Conservation (phyloP, 1,284 basidiomycete species). For the Golubevia sp. region DNA sequence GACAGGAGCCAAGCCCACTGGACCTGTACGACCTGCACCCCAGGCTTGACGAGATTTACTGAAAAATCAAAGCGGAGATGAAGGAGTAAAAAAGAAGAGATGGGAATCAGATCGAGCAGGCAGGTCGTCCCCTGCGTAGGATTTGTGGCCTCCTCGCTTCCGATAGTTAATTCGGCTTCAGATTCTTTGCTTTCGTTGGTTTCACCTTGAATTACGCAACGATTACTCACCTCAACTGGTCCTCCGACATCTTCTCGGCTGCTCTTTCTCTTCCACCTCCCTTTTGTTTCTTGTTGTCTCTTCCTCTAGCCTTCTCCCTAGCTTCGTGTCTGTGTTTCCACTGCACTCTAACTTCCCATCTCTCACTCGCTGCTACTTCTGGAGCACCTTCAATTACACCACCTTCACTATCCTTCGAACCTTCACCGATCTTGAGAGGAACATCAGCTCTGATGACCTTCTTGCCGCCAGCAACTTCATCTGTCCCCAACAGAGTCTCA, state of each 20-base stretch:
- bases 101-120: background rate
- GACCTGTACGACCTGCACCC: background rate
- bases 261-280: slow-evolving; percentile 16
- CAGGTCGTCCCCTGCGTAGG: no score
- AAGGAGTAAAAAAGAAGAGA: background rate
- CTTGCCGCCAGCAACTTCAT: slow-evolving; percentile 23
- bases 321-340: slow-evolving; percentile 46
- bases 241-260: slow-evolving; percentile 3
- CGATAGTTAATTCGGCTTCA: no score
- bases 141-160: no score
- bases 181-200: no score
- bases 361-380: background rate
- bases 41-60: slow-evolving; percentile 1
- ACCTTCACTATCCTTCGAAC: no score
- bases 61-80: background rate
- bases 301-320: slow-evolving; percentile 7
- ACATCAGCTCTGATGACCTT: slow-evolving; percentile 33
- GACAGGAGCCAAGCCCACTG: background rate
- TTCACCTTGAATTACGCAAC: no score
- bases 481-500: slow-evolving; percentile 28
- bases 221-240: slow-evolving; percentile 9
- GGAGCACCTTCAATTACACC: no score
- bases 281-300: slow-evolving; percentile 8
- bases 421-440: background rate
- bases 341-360: slow-evolving; percentile 38